Evolutionary conservation across 805 yeast species (phyloP).

Genomic region (Candida vaughaniae): DNA sequence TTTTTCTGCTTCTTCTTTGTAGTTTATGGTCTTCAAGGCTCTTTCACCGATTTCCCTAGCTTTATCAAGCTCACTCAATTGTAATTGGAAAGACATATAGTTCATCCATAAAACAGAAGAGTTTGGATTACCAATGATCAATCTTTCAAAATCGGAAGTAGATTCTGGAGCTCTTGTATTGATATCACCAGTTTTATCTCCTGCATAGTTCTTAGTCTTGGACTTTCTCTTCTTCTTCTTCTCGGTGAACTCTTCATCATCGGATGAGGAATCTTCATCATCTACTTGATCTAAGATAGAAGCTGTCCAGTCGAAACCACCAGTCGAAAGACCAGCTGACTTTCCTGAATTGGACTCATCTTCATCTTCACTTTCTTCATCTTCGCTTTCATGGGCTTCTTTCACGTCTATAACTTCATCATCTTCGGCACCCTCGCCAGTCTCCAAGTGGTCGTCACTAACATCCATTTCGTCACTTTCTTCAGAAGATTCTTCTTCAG

Average conservation of each 20-base stretch:
- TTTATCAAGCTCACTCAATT: slow-evolving; percentile 88
- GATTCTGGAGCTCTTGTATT: slow-evolving; percentile 89
- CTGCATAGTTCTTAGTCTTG: slow-evolving; percentile 51
- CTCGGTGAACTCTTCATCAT: slow-evolving; percentile 57
- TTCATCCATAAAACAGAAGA: slow-evolving; percentile 96
- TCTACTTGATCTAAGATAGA: slow-evolving; percentile 80
- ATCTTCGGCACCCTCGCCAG: slow-evolving; percentile 29
- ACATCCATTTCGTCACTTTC: slow-evolving; percentile 24
- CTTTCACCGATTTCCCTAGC: slow-evolving; percentile 93
- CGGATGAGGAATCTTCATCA: slow-evolving; percentile 45
- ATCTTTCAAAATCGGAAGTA: slow-evolving; percentile 85
- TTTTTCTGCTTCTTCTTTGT: slow-evolving; percentile 90
- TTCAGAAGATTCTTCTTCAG: slow-evolving; percentile 22
- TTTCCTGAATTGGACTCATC: slow-evolving; percentile 25
- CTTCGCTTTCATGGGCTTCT: slow-evolving; percentile 20
- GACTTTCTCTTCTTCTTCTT: slow-evolving; percentile 43
- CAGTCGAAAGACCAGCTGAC: slow-evolving; percentile 65
- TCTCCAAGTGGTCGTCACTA: slow-evolving; percentile 19
- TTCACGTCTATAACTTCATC: slow-evolving; percentile 39
- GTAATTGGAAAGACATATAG: slow-evolving; percentile 96
- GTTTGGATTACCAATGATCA: slow-evolving; percentile 88
- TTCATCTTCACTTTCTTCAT: slow-evolving; percentile 24
- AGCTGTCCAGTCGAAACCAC: slow-evolving; percentile 96
- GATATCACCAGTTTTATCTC: slow-evolving; percentile 84
- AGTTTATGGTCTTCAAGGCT: slow-evolving; percentile 85